Evolutionary conservation across 805 yeast genomes (phyloP), one percentile per base, ranked within the genome.

Genomic region (Vanderwaltozyma verrucispora): DNA sequence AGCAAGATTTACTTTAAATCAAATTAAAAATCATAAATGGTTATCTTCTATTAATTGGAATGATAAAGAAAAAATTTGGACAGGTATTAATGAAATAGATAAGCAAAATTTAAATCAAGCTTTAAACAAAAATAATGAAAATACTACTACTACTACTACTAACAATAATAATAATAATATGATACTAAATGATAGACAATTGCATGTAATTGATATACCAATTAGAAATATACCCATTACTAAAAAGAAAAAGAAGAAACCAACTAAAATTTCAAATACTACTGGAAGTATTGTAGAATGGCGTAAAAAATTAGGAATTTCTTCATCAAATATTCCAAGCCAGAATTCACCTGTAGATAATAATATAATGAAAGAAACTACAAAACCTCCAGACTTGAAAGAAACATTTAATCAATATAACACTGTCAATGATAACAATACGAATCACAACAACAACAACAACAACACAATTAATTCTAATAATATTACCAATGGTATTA

Each of bases 51-150:
- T 80, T 6, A 71, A 84, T 47, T 89, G 95, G 81, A 50, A 59
- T 15, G 75, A 81, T 45, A 72, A 73, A 43, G 70, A 72, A 30
- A 60, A 62, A 40, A 71, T 89, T 11, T 89, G 97, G 97, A 65
- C 67, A 27, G 61, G 69, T 35, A 71, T 14, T 25, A 13, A 15
- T 16, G 21, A 18, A 29, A 4, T 28, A 27, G 27, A 24, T 4
- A 8, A 5, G 11, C 8, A 14, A 32, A 24, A 8, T 9, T 10
- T 4, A 24, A 24, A 24, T 8, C 5, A 24, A 4, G 11, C 13
- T 10, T 4, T 8, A 8, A 8, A 8, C 27, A 24, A 24, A 4
- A 24, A 24, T 24, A 24, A 24, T 24, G 11, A 24, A 8, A 11
- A 14, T 18, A 28, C 5, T 13, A 28, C 9, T 11, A 26, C 5